Evolutionary conservation across 2,329 filamentous ascomycete species (phyloP).

Genomic region (Cercospora sp.): DNA sequence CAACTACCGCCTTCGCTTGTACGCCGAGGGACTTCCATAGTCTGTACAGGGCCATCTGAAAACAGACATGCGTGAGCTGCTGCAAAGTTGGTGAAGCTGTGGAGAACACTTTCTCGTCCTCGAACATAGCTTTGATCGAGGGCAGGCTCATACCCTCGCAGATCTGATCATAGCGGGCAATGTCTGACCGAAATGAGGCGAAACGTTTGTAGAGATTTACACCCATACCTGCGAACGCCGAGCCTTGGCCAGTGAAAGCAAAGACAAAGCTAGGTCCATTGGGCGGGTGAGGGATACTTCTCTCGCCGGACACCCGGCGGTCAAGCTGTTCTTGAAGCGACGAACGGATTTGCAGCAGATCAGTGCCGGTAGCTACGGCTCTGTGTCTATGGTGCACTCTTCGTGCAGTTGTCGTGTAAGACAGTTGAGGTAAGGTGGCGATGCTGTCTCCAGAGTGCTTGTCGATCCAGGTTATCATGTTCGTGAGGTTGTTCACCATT

Average conservation of each 20-base stretch:
- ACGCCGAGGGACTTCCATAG: constrained; percentile 35
- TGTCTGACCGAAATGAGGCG: constrained; percentile 35
- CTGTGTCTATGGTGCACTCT: constrained; percentile 28
- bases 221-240: constrained; percentile 33
- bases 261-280: constrained; percentile 38
- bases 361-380: constrained; percentile 11
- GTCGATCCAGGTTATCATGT: constrained; percentile 13
- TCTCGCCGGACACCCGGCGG: constrained; percentile 1
- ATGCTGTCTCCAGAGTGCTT: neutral
- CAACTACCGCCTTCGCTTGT: constrained; percentile 31
- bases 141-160: constrained; percentile 36
- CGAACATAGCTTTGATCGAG: constrained; percentile 31
- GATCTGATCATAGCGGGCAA: constrained; percentile 36
- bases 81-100: constrained; percentile 19
- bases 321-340: constrained; percentile 5
- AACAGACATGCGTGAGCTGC: constrained; percentile 44
- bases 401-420: constrained; percentile 35
- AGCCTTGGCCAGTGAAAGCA: constrained; percentile 44
- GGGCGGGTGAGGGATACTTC: constrained; percentile 5
- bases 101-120: constrained; percentile 16
- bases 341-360: constrained; percentile 5
- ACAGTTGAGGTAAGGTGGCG: constrained; percentile 16
- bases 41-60: constrained; percentile 45
- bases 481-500: constrained; percentile 53
- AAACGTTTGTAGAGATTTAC: constrained; percentile 36